Percentiles rank a stretch among this genome's conserved stretches.
phyloP scores from a whole-genome alignment of 2,329 filamentous ascomycete species.

The Alternaria consortialis region DNA sequence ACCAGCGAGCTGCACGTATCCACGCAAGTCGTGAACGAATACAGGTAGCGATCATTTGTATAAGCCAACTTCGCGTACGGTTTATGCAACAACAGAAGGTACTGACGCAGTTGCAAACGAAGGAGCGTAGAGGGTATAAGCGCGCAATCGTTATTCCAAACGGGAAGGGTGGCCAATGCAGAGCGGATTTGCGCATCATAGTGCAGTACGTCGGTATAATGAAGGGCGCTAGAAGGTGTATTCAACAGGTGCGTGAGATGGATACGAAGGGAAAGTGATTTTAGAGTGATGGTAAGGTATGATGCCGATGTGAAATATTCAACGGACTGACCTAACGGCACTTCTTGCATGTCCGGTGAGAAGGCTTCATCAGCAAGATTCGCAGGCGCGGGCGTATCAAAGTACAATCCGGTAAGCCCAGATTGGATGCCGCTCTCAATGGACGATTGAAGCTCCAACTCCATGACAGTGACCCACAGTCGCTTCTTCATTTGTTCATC shows the following conservation, averaged over 20 bases:
- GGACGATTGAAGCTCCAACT: conserved; percentile 65
- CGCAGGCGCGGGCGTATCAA: conserved; percentile 59
- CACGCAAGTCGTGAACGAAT: conserved; percentile 44
- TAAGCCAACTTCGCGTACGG: conserved; percentile 42
- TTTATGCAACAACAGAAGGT: conserved; percentile 45
- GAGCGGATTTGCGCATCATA: conserved; percentile 44
- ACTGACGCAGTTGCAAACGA: conserved; percentile 46
- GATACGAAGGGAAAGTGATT: conserved; percentile 43
- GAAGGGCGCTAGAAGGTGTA: conserved; percentile 37
- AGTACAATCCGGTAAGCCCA: conserved; percentile 54
- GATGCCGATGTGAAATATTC: conserved; percentile 45
- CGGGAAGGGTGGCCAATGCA: conserved; percentile 31
- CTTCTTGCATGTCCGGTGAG: conserved; percentile 29
- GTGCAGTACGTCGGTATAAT: conserved; percentile 45
- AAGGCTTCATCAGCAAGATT: conserved; percentile 63
- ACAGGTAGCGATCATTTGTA: conserved; percentile 38
- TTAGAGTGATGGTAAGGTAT: conserved; percentile 33
- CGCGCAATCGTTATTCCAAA: conserved; percentile 34
- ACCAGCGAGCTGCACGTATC: conserved; percentile 41
- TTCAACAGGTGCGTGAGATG: conserved; percentile 47
- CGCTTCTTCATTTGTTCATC: conserved; percentile 64
- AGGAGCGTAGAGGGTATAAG: conserved; percentile 34
- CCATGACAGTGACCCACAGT: conserved; percentile 66
- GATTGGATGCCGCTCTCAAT: conserved; percentile 64
- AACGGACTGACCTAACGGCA: conserved; percentile 34